Base-by-base conservation (phyloP, 1,284 basidiomycete genomes). In the Abortiporus biennis region DNA sequence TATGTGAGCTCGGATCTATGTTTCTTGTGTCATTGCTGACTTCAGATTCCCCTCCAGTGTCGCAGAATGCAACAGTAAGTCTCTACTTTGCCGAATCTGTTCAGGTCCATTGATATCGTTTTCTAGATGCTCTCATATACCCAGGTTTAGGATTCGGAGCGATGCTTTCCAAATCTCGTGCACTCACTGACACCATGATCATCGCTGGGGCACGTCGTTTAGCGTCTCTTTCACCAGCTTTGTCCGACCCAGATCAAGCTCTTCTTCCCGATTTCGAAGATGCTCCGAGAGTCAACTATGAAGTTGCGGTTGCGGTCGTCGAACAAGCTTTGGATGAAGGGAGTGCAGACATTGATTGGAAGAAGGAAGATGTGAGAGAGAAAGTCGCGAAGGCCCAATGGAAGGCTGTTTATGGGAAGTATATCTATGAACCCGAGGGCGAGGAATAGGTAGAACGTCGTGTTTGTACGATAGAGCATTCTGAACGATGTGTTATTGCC, bases 231-330 rank as follows among this genome's bases (percentile, higher is more conserved):
- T 79, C 88, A 0, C 89, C 89, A 1, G 86, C 87, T 1, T 70
- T 83, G 36, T 65, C 70, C 15, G 75, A 86, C 55, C 76, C 77
- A 0, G 74, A 80, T 53, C 69, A 76, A 17, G 75, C 76, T 1
- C 70, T 86, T 11, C 66, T 92, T n/a, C 81, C 85, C 1, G 81
- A 85, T 51, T 83, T 92, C 35, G 69, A 64, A 6, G 77, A 82
- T 46, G 78, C 86, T 0, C 80, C 82, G 0, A 55, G 55, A 4
- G 79, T 88, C 29, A 89, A 86, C 59, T 78, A 84, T 47, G 84
- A 89, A 57, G 74, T 92, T n/a, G 86, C 82, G 0, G 72, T 88
- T 1, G 85, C 86, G 0, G 89, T 92, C 8, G 77, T 85, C 3
- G 75, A 86, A 52, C 75, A 85, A 47, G 85, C 87, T 0, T 71